Evolutionary conservation across 495 filamentous ascomycete species (phyloP).

Genomic region (Cudoniella acicularis): DNA sequence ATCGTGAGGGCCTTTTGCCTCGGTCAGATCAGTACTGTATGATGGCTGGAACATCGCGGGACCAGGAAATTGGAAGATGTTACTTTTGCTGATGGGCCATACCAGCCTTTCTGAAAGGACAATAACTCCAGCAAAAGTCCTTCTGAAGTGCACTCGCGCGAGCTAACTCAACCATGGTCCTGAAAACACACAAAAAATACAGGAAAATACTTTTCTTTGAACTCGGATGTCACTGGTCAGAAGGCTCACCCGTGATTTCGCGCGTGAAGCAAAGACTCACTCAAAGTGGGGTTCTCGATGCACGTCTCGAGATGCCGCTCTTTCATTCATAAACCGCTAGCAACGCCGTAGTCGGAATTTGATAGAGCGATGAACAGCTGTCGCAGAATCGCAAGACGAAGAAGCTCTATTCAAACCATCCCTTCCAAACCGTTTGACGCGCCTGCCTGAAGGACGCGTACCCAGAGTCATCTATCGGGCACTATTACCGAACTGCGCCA

Average conservation of each 20-base stretch:
- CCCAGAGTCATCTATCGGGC: neutral
- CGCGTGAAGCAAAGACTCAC: no score
- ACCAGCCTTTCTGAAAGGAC: neutral
- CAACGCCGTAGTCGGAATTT: neutral
- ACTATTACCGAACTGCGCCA: neutral
- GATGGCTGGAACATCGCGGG: neutral
- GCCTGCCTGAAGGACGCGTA: constrained; percentile 3
- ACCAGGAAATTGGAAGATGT: neutral
- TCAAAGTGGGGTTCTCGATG: neutral
- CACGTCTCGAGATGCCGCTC: neutral
- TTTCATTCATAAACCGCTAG: neutral
- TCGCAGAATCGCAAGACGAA: no score
- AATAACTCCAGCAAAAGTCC: neutral
- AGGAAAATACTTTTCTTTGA: neutral
- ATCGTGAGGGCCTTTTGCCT: no score
- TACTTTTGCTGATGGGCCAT: neutral
- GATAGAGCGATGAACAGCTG: neutral
- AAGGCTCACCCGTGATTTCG: neutral
- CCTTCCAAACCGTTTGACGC: neutral
- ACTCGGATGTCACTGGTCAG: neutral
- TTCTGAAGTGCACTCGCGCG: neutral
- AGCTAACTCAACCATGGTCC: neutral
- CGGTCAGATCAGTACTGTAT: neutral
- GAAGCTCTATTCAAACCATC: neutral
- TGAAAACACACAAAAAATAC: neutral